Evolutionary conservation across 106 monocot genomes (phyloP).

Genomic region (Platanthera guangdongensis): DNA sequence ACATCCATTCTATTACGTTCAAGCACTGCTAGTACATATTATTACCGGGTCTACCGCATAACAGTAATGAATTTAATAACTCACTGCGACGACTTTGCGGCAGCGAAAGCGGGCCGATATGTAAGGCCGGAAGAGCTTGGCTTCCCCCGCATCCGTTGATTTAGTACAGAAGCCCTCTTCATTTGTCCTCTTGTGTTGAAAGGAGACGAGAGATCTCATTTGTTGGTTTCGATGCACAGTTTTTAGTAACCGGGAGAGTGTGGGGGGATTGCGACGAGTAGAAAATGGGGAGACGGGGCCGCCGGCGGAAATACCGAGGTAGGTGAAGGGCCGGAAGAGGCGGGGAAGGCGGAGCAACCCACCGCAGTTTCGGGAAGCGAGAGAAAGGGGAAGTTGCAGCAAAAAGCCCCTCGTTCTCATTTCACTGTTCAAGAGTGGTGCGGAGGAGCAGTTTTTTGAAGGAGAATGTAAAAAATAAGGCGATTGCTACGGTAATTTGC

Average conservation of each 20-base stretch:
- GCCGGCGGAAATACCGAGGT: not conserved
- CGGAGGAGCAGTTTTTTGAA: too few species aligned
- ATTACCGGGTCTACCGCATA: too few species aligned
- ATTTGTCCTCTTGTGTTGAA: not conserved
- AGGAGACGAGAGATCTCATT: not conserved
- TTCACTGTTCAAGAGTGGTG: too few species aligned
- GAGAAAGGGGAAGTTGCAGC: too few species aligned
- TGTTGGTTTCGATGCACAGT: not conserved
- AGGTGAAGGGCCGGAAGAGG: not conserved
- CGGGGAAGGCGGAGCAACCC: not conserved
- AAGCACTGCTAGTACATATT: too few species aligned
- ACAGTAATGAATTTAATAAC: constrained; percentile 8
- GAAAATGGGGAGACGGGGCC: too few species aligned
- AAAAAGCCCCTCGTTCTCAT: too few species aligned
- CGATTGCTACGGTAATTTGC: too few species aligned
- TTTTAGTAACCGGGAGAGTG: not conserved
- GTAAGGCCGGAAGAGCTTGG: constrained; percentile 12
- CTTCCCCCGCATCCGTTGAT: not conserved
- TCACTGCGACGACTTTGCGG: constrained; percentile 38
- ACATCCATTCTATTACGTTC: too few species aligned
- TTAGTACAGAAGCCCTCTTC: constrained; percentile 10
- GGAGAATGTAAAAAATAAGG: too few species aligned
- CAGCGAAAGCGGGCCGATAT: constrained; percentile 41
- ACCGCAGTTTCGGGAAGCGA: too few species aligned
- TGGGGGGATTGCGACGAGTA: not conserved